Evolutionary conservation across 1,284 basidiomycete genomes (phyloP).

Genomic region (Serendipita sp.): DNA sequence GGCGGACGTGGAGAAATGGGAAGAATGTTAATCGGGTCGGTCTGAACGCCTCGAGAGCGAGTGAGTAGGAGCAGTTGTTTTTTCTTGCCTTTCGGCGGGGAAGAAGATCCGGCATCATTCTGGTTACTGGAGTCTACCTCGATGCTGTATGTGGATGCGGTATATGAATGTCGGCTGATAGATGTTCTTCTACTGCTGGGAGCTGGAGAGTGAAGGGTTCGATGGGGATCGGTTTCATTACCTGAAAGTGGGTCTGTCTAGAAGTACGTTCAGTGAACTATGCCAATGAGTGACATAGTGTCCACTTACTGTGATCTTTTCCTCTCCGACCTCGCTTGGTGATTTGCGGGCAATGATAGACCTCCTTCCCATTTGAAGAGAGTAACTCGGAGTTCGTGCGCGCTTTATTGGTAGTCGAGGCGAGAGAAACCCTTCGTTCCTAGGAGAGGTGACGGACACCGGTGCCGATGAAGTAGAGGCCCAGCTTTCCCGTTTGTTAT

Average conservation of each 20-base stretch:
- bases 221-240: background rate
- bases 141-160: slow-evolving; percentile 7
- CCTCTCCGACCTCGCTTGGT: background rate
- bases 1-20: slow-evolving; percentile 23
- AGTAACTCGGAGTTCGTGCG: background rate
- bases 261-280: background rate
- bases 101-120: background rate
- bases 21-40: slow-evolving; percentile 30
- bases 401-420: background rate
- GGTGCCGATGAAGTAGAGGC: background rate
- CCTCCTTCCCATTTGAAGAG: background rate
- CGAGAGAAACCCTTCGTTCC: background rate
- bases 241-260: background rate
- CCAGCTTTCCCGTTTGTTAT: background rate
- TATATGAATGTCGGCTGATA: background rate
- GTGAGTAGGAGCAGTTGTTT: slow-evolving; percentile 42
- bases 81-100: slow-evolving; percentile 15
- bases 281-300: background rate
- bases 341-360: background rate
- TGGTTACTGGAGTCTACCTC: slow-evolving; percentile 4
- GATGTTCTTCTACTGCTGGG: slow-evolving; percentile 30
- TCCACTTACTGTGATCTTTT: background rate
- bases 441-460: background rate
- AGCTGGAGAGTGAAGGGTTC: slow-evolving; percentile 24
- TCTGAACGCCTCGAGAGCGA: slow-evolving; percentile 60